phyloP scores from a whole-genome alignment of 2,329 filamentous ascomycete genomes.

The Xylaria sp. region DNA sequence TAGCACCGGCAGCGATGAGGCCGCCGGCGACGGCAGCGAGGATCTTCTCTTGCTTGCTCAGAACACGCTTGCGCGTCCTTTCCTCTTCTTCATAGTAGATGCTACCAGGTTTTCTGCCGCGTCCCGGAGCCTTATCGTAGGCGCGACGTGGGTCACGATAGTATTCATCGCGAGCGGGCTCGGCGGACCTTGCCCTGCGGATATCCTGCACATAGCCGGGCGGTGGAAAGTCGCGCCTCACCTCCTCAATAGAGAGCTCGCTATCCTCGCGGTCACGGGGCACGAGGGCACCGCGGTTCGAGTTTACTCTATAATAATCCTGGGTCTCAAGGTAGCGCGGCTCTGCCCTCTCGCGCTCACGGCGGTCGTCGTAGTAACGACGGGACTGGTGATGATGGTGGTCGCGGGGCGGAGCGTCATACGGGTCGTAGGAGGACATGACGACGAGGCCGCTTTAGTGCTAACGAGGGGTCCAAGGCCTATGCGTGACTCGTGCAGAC shows the following conservation, averaged over 20 bases:
- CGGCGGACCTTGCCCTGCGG: conserved; percentile 68
- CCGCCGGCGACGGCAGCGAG: conserved; percentile 69
- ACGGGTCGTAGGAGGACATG: conserved; percentile 60
- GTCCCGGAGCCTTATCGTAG: conserved; percentile 31
- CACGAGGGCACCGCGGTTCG: conserved; percentile 56
- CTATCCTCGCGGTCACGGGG: conserved; percentile 72
- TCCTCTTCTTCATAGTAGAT: conserved; percentile 65
- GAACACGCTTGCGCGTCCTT: conserved; percentile 54
- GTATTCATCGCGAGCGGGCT: conserved; percentile 65
- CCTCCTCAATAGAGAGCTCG: conserved; percentile 78
- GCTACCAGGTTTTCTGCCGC: conserved; percentile 56
- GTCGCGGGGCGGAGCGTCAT: conserved; percentile 54
- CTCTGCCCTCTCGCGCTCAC: conserved; percentile 53
- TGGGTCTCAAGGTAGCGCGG: conserved; percentile 58
- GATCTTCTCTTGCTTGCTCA: conserved; percentile 69
- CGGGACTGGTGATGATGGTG: conserved; percentile 45
- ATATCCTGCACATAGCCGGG: conserved; percentile 61
- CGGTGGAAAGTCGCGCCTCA: conserved; percentile 83
- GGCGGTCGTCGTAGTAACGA: conserved; percentile 56
- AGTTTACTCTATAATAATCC: conserved; percentile 54
- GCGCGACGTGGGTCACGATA: conserved; percentile 55
- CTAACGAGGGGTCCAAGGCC: neutral
- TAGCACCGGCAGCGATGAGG: conserved; percentile 67
- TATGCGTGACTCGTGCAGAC: conserved; percentile 9
- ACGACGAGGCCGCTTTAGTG: conserved; percentile 2